Conservation (phyloP, 2,329 filamentous ascomycete species). For the Penicillium decumbens region DNA sequence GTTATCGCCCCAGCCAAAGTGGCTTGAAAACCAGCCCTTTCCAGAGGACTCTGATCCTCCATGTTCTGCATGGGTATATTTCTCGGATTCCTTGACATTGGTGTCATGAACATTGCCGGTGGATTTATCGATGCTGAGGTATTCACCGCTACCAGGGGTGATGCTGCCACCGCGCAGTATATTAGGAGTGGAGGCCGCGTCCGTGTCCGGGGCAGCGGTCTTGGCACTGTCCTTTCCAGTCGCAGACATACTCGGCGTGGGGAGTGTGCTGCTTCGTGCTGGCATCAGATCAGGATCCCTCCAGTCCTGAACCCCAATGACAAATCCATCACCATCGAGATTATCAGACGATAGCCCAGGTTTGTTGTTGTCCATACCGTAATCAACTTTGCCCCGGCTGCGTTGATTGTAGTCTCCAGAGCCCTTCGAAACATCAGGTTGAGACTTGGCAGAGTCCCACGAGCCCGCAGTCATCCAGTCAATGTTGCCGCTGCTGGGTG, state of each 20-base stretch:
- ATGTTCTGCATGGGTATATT: constrained; percentile 5
- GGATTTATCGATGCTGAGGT: constrained; percentile 45
- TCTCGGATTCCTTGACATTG: constrained; percentile 10
- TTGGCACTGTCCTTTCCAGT: constrained; percentile 28
- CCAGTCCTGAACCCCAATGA: constrained; percentile 85
- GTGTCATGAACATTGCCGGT: constrained; percentile 15
- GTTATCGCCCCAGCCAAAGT: constrained; percentile 30
- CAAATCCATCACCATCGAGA: constrained; percentile 58
- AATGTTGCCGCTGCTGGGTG: constrained; percentile 67
- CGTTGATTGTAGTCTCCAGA: constrained; percentile 28
- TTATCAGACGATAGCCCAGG: constrained; percentile 24
- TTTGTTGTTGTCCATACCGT: constrained; percentile 17
- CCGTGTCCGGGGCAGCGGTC: constrained; percentile 29
- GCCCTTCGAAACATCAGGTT: constrained; percentile 17
- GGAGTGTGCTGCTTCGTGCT: constrained; percentile 29
- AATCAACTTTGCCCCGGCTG: constrained; percentile 13
- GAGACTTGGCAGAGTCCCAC: constrained; percentile 52
- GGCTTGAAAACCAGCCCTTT: constrained; percentile 35
- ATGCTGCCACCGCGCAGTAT: constrained; percentile 61
- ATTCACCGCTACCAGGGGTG: constrained; percentile 69
- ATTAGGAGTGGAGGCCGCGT: constrained; percentile 27
- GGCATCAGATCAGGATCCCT: constrained; percentile 69
- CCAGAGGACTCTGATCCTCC: constrained; percentile 10
- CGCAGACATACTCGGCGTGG: constrained; percentile 22
- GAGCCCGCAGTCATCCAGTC: constrained; percentile 69